Evolutionary conservation across 768 basidiomycete genomes (phyloP).

Genomic region (Russula dissimulans): DNA sequence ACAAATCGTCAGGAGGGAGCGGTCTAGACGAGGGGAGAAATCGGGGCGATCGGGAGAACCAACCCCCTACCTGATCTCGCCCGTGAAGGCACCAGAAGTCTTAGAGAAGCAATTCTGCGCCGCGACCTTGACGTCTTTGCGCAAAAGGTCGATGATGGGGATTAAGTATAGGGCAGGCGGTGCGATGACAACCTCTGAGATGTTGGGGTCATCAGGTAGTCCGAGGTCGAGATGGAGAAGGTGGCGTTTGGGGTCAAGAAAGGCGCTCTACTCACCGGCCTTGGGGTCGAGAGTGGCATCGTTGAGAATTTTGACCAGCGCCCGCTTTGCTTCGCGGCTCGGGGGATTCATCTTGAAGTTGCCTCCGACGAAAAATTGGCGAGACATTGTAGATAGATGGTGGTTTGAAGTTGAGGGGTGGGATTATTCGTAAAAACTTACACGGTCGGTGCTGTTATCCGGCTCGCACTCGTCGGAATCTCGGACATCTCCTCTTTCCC

Average conservation of each 20-base stretch:
- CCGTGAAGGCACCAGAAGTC: conserved; percentile 84
- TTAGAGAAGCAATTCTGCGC: conserved; percentile 92
- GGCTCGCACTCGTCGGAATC: conserved; percentile 1
- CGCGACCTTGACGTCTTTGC: conserved; percentile 65
- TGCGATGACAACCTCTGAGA: conserved; percentile 83
- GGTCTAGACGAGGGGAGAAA: not conserved
- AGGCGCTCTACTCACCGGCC: conserved; percentile 45
- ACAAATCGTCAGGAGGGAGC: not conserved
- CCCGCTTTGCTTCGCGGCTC: conserved; percentile 50
- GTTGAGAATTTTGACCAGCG: conserved; percentile 66
- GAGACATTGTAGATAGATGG: conserved; percentile 41
- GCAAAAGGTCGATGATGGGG: conserved; percentile 49
- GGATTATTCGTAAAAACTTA: not conserved
- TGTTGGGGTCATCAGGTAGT: conserved; percentile 10
- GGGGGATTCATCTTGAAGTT: conserved; percentile 98
- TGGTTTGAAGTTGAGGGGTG: not conserved
- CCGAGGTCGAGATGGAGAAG: not conserved
- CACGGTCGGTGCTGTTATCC: not conserved
- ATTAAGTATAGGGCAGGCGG: conserved; percentile 87
- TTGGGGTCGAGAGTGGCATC: conserved; percentile 64
- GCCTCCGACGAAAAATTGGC: conserved; percentile 90
- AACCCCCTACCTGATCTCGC: conserved; percentile 76
- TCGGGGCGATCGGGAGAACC: not conserved
- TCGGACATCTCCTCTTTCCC: not conserved
- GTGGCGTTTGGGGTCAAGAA: conserved; percentile 9